These are phyloP conservation scores for Sphaerulina populicola DNA, from an alignment of 2,329 filamentous ascomycete genomes.

Conservation along the genomic window DNA sequence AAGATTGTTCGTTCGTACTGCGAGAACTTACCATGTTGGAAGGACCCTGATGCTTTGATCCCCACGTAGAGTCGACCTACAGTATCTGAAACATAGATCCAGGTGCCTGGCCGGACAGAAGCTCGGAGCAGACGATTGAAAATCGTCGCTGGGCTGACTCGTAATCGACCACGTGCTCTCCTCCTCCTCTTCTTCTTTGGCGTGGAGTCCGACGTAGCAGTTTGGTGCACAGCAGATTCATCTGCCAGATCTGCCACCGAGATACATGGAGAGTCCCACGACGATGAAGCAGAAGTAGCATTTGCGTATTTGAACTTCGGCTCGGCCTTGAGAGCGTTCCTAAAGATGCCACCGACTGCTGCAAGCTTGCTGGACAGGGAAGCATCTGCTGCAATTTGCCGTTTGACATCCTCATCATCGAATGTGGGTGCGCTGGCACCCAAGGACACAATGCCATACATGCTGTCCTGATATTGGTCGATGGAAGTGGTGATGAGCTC, in stretches of 20 bases:
- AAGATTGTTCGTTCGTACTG: no score
- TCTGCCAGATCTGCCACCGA: conserved; percentile 28
- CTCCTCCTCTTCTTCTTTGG: not conserved
- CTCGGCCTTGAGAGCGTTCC: conserved; percentile 8
- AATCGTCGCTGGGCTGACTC: conserved; percentile 63
- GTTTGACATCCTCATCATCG: conserved; percentile 18
- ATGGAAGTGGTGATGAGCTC: conserved; percentile 66
- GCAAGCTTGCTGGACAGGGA: conserved; percentile 14
- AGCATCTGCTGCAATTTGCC: conserved; percentile 10
- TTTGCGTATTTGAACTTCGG: conserved; percentile 5
- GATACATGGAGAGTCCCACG: conserved; percentile 35
- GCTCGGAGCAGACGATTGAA: conserved; percentile 70
- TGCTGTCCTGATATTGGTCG: conserved; percentile 64
- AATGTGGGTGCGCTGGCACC: conserved; percentile 36
- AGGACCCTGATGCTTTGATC: conserved; percentile 76
- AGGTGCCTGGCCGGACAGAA: conserved; percentile 73
- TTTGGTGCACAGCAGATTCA: conserved; percentile 1
- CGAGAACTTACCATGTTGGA: conserved; percentile 57
- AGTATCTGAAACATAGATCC: conserved; percentile 87
- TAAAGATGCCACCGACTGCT: conserved; percentile 14
- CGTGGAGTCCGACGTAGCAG: conserved; percentile 42
- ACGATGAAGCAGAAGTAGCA: conserved; percentile 1
- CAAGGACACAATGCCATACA: conserved; percentile 50
- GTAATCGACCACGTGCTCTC: conserved; percentile 43
- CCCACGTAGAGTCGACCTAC: conserved; percentile 77